Evolutionary conservation across 2,329 filamentous ascomycete species (phyloP).

Genomic region (Hypoxylon sp.): DNA sequence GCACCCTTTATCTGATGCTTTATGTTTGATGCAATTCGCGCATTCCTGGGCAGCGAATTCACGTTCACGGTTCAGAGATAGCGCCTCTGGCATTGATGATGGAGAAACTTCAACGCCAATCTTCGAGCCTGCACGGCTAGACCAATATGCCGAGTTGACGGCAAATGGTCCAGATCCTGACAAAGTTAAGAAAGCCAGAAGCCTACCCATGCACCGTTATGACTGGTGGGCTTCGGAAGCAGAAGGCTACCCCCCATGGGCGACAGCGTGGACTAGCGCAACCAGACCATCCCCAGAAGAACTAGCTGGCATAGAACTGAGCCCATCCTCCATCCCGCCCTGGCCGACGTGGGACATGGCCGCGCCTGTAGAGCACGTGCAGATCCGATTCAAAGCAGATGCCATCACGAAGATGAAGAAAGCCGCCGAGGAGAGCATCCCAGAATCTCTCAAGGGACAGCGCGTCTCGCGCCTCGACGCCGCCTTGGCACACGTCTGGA

Average conservation of each 20-base stretch:
- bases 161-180: slow-evolving; percentile 42
- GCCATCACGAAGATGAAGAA: slow-evolving; percentile 50
- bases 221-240: slow-evolving; percentile 55
- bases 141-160: slow-evolving; percentile 45
- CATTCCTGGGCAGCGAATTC: slow-evolving; percentile 51
- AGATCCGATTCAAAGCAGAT: slow-evolving; percentile 50
- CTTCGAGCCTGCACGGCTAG: slow-evolving; percentile 53
- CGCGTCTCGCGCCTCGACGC: slow-evolving; percentile 55
- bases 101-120: slow-evolving; percentile 36
- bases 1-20: slow-evolving; percentile 57
- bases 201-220: slow-evolving; percentile 56
- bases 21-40: slow-evolving; percentile 53
- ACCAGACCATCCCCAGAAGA: slow-evolving; percentile 41
- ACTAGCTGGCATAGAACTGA: slow-evolving; percentile 31
- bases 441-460: slow-evolving; percentile 17
- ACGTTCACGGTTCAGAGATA: slow-evolving; percentile 27
- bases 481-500: slow-evolving; percentile 57
- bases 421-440: slow-evolving; percentile 25
- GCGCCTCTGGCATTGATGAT: neutral
- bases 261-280: slow-evolving; percentile 38
- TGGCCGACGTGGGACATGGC: slow-evolving; percentile 55
- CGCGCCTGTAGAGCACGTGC: slow-evolving; percentile 45
- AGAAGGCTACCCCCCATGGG: slow-evolving; percentile 44
- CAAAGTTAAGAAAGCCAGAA: slow-evolving; percentile 44
- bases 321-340: slow-evolving; percentile 47